phyloP scores from a whole-genome alignment of 306 rosid genomes.

The Gleditsia sinensis region DNA sequence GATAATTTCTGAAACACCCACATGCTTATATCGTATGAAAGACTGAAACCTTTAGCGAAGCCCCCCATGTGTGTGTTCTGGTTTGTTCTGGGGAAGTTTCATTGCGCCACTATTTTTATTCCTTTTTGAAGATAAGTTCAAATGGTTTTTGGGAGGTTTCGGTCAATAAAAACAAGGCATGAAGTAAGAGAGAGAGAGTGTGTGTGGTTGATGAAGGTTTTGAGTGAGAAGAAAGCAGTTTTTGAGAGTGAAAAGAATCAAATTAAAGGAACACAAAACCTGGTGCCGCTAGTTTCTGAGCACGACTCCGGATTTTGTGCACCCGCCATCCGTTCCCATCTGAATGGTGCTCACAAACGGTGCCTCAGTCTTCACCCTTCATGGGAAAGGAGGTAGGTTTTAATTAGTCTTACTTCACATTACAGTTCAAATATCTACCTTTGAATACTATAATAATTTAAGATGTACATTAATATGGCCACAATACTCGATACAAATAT shows the following conservation, averaged over 20 bases:
- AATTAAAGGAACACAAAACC: conserved; percentile 46
- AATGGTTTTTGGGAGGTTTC: conserved; percentile 38
- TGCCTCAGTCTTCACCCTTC: conserved; percentile 56
- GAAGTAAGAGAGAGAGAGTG: conserved; percentile 37
- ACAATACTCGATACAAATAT: too few species aligned
- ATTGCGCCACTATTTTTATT: background rate
- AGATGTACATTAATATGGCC: too few species aligned
- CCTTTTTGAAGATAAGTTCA: conserved; percentile 58
- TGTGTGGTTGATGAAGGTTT: conserved; percentile 27
- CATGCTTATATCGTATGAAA: conserved; percentile 22
- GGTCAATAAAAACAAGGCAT: conserved; percentile 21
- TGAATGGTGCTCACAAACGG: conserved; percentile 71
- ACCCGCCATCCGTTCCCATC: conserved; percentile 54
- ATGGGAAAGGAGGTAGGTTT: conserved; percentile 36
- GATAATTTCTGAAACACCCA: conserved; percentile 12
- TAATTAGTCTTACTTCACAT: too few species aligned
- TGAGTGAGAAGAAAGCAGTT: conserved; percentile 50
- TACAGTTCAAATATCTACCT: too few species aligned
- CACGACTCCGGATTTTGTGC: conserved; percentile 65
- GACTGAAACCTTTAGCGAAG: background rate
- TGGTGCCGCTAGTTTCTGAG: conserved; percentile 59
- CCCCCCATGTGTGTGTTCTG: conserved; percentile 51
- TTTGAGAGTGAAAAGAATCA: background rate
- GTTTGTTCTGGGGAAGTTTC: conserved; percentile 58
- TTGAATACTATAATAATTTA: too few species aligned